Base-by-base conservation (phyloP, 2,329 filamentous ascomycete genomes). In the Macroventuria anomochaeta region DNA sequence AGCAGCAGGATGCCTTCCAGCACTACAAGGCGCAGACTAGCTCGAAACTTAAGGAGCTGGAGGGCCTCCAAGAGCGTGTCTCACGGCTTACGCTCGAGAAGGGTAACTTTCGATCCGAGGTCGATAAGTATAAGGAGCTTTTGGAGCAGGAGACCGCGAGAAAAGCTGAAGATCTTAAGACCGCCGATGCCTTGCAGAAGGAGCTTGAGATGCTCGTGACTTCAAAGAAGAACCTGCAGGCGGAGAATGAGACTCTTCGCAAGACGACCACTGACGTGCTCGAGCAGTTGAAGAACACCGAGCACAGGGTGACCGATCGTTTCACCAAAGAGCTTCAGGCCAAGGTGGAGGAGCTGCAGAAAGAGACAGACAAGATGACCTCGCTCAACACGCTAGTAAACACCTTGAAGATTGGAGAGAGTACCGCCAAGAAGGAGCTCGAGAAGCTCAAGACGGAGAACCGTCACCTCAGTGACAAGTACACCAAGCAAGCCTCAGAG, bases 41-140 rank as follows among this genome's bases (percentile, higher is more conserved):
- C 15, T 15, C 34, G 2, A 67, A 68, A 50, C 48, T 72, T 7
- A 55, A 65, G 29, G 56, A 69, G 20, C 28, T 67, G 11, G 54
- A 53, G 2, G 58, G 60, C 8, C 53, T 70, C 7, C 54, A 65
- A 15, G 69, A 69, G 46, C 61, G 59, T 4, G 37, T 63, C 3
- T 69, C 69, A 13, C 64, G 69, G 15, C 57, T 72, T 10, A 65
- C 58, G 2, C 59, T 74, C 2, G 67, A 70, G 36, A 68, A 68
- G 23, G 68, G 67, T 32, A 59, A 68, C 23, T 59, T 72, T 13
- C 59, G 55, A 13, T 58, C 53, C 5, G 69, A 73, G 55, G 40
- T 72, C 0, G 62, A 66, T 29, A 63, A 55, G 10, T 58, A 53
- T 31, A 51, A 53, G 17, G 33, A 60, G 21, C 41, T 65, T 15